phyloP scores from a whole-genome alignment of 306 rosid species.

The Vigna trinervia region DNA sequence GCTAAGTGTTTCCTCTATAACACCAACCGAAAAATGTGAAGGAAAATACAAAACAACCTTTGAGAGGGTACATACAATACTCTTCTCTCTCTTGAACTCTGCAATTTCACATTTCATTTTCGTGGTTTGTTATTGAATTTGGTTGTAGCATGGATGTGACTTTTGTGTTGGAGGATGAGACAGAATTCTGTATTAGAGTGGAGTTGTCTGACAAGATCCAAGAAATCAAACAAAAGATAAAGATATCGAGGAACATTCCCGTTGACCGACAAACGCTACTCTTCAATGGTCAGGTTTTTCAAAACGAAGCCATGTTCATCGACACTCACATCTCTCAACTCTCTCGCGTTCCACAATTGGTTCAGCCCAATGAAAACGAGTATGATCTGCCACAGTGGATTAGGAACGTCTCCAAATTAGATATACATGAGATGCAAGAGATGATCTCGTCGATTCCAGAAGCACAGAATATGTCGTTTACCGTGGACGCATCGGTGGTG shows the following conservation, averaged over 20 bases:
- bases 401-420: background rate
- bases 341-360: background rate
- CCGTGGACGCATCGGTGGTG: too few relatives aligned
- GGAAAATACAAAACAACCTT: too few relatives aligned
- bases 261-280: slow-evolving; percentile 57
- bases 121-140: too few relatives aligned
- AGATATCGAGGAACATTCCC: slow-evolving; percentile 51
- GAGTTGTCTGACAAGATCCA: slow-evolving; percentile 56
- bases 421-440: background rate
- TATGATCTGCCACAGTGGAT: background rate
- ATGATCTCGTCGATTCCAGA: background rate
- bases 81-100: too few relatives aligned
- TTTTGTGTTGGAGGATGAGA: slow-evolving; percentile 47
- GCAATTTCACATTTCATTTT: too few relatives aligned
- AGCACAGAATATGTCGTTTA: too few relatives aligned
- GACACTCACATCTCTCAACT: background rate
- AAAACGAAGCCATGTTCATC: background rate
- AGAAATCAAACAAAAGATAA: slow-evolving; percentile 67
- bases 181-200: slow-evolving; percentile 54
- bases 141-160: slow-evolving; percentile 14
- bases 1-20: too few relatives aligned
- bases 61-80: too few relatives aligned
- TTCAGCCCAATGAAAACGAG: background rate
- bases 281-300: slow-evolving; percentile 61
- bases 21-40: too few relatives aligned